A percentile compares a stretch with the other conserved stretches of the same genome.
These are phyloP conservation scores for Sphaceloma murrayae DNA, from an alignment of 2,329 filamentous ascomycete species.

Conservation along the genomic window DNA sequence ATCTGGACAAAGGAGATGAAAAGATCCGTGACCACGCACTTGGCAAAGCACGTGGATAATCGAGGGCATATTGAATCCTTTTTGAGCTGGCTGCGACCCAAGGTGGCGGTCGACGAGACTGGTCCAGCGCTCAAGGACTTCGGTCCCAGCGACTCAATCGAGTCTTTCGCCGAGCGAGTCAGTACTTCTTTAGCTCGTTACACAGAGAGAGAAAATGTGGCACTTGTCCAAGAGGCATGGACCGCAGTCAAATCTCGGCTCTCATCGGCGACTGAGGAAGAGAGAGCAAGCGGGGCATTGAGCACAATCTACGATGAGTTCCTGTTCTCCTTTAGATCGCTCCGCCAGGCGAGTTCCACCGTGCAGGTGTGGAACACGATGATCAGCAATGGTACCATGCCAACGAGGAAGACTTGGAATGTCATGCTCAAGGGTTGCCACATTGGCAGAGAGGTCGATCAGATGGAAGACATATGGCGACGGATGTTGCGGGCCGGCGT, in stretches of 20 bases:
- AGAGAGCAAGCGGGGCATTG: constrained; percentile 18
- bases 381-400: constrained; percentile 44
- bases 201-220: constrained; percentile 20
- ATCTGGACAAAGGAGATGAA: no score
- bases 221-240: constrained; percentile 20
- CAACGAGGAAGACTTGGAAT: constrained; percentile 59
- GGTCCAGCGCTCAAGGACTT: constrained; percentile 1
- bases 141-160: not conserved
- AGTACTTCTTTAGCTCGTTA: constrained; percentile 20
- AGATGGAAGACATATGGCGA: constrained; percentile 57
- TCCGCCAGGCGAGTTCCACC: constrained; percentile 36
- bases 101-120: not conserved
- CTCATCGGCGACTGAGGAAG: not conserved
- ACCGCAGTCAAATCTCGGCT: constrained; percentile 17
- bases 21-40: no score
- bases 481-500: constrained; percentile 50
- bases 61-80: no score
- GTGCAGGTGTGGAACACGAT: constrained; percentile 51
- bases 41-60: no score
- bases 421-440: constrained; percentile 64
- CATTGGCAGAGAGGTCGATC: constrained; percentile 47
- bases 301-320: constrained; percentile 32
- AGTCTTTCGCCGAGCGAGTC: not conserved
- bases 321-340: constrained; percentile 38
- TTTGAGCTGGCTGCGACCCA: not conserved